These are phyloP conservation scores for Aspergillus flavus DNA, from an alignment of 2,329 filamentous ascomycete species.

Conservation along the genomic window DNA sequence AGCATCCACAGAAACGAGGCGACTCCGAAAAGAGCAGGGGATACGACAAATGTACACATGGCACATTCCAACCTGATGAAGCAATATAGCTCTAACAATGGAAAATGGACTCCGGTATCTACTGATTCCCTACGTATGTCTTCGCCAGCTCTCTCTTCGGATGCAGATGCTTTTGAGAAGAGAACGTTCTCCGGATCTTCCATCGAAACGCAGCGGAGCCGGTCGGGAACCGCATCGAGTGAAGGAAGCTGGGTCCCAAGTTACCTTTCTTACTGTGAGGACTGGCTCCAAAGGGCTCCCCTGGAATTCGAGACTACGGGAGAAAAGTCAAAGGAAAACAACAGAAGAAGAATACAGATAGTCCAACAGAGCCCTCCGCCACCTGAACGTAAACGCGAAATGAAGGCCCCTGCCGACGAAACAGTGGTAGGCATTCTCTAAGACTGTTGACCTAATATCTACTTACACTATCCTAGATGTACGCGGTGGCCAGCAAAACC, in stretches of 20 bases:
- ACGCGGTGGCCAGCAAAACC: slow-evolving; percentile 39
- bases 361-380: slow-evolving; percentile 37
- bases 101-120: slow-evolving; percentile 13
- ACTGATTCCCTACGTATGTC: slow-evolving; percentile 15
- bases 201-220: slow-evolving; percentile 30
- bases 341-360: slow-evolving; percentile 40
- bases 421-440: slow-evolving; percentile 26
- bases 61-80: slow-evolving; percentile 35
- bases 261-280: slow-evolving; percentile 41
- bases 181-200: slow-evolving; percentile 23
- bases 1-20: slow-evolving; percentile 16
- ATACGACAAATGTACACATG: slow-evolving; percentile 35
- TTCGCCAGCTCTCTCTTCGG: slow-evolving; percentile 17
- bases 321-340: slow-evolving; percentile 30
- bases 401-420: slow-evolving; percentile 22
- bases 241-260: slow-evolving; percentile 42
- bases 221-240: slow-evolving; percentile 39
- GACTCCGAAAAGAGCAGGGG: slow-evolving; percentile 15
- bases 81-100: slow-evolving; percentile 27
- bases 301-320: slow-evolving; percentile 30
- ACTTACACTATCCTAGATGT: slow-evolving; percentile 26
- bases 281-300: slow-evolving; percentile 42
- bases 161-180: slow-evolving; percentile 14
- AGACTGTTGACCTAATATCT: not conserved
- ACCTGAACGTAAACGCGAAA: slow-evolving; percentile 22